A percentile compares a stretch with the other conserved stretches of the same genome.
Conservation (phyloP, 208 protist species). For the Endotrypanum monterogeii region DNA sequence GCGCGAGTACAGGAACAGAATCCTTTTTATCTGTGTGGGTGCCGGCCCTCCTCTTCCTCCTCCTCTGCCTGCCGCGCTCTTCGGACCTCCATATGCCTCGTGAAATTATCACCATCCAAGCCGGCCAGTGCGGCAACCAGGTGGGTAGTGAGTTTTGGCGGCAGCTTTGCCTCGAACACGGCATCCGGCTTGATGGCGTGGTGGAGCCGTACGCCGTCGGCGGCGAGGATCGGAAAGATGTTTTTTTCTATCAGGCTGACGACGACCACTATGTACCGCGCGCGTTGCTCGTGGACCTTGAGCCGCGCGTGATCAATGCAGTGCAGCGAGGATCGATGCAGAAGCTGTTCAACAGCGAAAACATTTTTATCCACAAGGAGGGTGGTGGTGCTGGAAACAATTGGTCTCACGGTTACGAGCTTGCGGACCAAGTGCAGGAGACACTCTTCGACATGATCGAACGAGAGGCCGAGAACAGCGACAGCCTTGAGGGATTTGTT, state of each 20-base stretch:
- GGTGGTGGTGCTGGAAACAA: conserved; percentile 99
- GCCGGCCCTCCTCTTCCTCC: neutral
- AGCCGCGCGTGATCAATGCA: conserved; percentile 97
- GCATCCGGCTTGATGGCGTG: conserved; percentile 95
- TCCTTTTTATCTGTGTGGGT: neutral
- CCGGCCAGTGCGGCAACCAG: conserved; percentile 98
- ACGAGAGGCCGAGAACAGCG: conserved; percentile 98
- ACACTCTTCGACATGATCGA: conserved; percentile 99
- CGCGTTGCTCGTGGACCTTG: conserved; percentile 98
- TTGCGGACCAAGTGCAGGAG: conserved; percentile 92
- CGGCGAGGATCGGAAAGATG: conserved; percentile 98
- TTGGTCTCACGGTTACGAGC: conserved; percentile 97
- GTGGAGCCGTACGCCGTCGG: conserved; percentile 94
- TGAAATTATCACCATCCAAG: conserved; percentile 99
- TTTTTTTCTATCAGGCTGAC: conserved; percentile 99
- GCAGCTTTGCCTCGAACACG: conserved; percentile 98
- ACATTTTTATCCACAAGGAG: conserved; percentile 96
- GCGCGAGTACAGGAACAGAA: neutral
- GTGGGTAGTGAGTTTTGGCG: conserved; percentile 99
- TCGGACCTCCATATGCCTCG: conserved; percentile 91
- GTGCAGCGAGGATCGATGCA: conserved; percentile 93
- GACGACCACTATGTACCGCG: conserved; percentile 99
- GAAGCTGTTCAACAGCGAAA: conserved; percentile 99
- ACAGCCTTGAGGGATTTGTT: conserved; percentile 98
- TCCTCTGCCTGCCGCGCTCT: neutral